These are phyloP conservation scores for Apiospora kogelbergensis DNA, from an alignment of 2,329 filamentous ascomycete genomes.

Conservation along the genomic window DNA sequence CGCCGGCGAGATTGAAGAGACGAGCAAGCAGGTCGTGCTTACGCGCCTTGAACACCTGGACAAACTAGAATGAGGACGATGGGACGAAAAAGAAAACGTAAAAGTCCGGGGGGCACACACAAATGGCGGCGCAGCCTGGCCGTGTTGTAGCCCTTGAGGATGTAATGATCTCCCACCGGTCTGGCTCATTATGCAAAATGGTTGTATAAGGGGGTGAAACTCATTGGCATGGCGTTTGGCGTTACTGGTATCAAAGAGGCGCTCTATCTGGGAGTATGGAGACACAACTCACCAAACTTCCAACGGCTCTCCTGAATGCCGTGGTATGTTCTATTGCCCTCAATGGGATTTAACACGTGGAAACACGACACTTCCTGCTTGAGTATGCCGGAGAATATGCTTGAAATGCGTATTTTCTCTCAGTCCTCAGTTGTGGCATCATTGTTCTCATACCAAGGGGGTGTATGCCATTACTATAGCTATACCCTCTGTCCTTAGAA, in stretches of 20 bases:
- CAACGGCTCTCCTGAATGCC: background rate
- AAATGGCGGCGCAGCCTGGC: background rate
- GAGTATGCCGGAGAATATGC: background rate
- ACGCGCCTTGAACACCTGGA: conserved; percentile 93
- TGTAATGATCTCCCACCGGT: background rate
- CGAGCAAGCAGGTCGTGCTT: conserved; percentile 95
- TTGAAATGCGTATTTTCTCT: background rate
- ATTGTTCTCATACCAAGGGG: background rate
- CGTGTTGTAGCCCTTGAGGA: background rate
- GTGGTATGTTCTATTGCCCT: background rate
- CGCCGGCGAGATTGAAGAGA: conserved; percentile 97
- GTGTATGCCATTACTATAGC: background rate
- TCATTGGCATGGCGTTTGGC: background rate
- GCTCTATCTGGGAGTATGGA: background rate
- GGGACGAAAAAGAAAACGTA: background rate
- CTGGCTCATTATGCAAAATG: background rate
- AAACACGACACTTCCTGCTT: background rate
- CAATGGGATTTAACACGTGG: background rate
- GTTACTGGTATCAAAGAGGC: background rate
- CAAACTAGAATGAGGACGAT: conserved; percentile 76
- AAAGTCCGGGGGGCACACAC: background rate
- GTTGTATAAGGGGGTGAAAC: background rate
- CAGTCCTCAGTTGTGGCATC: background rate
- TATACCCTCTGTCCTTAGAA: background rate
- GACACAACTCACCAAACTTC: background rate